phyloP scores from a whole-genome alignment of 306 rosid species.

The Fagus crenata region DNA sequence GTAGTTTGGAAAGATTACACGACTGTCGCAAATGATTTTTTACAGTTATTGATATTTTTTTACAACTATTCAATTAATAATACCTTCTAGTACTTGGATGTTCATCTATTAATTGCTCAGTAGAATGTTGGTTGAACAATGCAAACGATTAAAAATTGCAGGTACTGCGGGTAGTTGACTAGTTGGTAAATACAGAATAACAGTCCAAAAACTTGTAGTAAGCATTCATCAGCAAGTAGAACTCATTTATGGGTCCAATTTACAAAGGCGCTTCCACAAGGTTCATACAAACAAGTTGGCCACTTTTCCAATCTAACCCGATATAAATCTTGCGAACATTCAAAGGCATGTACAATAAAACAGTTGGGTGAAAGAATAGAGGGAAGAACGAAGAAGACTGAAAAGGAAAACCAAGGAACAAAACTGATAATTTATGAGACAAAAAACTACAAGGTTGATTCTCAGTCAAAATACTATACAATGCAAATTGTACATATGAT shows the following conservation, averaged over 20 bases:
- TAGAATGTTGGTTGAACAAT: not conserved
- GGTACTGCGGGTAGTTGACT: not conserved
- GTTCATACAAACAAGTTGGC: too few species aligned
- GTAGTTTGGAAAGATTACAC: not conserved
- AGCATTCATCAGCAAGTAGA: not conserved
- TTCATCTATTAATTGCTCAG: not conserved
- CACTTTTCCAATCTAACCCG: too few species aligned
- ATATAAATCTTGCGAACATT: too few species aligned
- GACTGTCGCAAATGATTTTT: not conserved
- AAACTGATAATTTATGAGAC: not conserved
- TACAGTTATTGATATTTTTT: not conserved
- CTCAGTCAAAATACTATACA: constrained; percentile 20
- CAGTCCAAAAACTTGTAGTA: too few species aligned
- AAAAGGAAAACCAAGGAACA: not conserved
- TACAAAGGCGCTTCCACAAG: too few species aligned
- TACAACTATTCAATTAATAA: not conserved
- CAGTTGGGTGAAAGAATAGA: too few species aligned
- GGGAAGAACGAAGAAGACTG: too few species aligned
- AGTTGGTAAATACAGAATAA: too few species aligned
- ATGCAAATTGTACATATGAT: constrained; percentile 16
- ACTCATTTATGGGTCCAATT: not conserved
- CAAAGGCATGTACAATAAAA: too few species aligned
- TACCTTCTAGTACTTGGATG: not conserved
- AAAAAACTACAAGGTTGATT: not conserved
- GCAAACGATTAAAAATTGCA: not conserved